Conservation (phyloP, 2,329 filamentous ascomycete genomes). For the Teratosphaeria epicoccoides region DNA sequence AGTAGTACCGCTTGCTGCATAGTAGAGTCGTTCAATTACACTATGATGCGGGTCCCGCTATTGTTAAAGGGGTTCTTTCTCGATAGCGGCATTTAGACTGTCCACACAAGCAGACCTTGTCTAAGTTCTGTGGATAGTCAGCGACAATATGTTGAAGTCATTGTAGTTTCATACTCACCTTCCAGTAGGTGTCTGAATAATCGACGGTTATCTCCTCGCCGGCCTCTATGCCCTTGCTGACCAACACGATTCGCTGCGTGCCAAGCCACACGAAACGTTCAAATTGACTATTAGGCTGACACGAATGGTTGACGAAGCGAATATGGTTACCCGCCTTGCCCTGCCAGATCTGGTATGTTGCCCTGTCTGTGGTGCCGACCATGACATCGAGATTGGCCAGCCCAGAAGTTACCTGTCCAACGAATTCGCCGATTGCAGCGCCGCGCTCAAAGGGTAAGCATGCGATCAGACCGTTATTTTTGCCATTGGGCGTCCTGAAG, state of each 20-base stretch:
- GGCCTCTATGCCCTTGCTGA: conserved; percentile 45
- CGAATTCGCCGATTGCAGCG: conserved; percentile 44
- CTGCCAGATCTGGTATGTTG: conserved; percentile 49
- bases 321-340: conserved; percentile 47
- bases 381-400: conserved; percentile 46
- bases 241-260: conserved; percentile 44
- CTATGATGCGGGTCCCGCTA: background rate
- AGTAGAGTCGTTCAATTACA: background rate
- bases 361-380: conserved; percentile 32
- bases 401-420: conserved; percentile 44
- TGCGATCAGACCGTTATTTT: conserved; percentile 44
- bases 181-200: conserved; percentile 50
- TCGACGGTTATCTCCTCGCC: conserved; percentile 48
- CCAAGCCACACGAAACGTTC: conserved; percentile 48
- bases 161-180: conserved; percentile 11
- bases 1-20: conserved; percentile 3
- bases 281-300: conserved; percentile 47
- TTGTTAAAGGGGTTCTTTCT: conserved; percentile 1
- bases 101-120: conserved; percentile 46
- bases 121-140: conserved; percentile 28
- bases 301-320: conserved; percentile 50
- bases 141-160: background rate
- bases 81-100: conserved; percentile 41
- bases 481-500: conserved; percentile 42
- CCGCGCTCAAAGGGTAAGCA: conserved; percentile 42